Conservation (phyloP, 352 stramenopile genomes). For the Globisporangium paddicum region DNA sequence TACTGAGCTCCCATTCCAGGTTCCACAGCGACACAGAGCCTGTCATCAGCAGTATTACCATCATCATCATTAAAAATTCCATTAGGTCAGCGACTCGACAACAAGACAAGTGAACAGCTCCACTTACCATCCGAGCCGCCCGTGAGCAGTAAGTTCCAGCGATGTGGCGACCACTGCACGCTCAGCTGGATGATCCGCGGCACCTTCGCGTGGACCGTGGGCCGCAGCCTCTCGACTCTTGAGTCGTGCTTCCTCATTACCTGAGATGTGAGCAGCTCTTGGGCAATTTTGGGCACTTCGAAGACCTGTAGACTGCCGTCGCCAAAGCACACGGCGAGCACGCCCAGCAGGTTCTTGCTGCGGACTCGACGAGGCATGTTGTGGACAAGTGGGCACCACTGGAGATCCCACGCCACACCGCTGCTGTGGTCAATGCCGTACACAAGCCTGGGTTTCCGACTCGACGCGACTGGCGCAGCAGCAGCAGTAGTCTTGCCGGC, state of each 20-base stretch:
- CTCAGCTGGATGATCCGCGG: slow-evolving; percentile 56
- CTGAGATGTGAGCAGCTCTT: slow-evolving; percentile 27
- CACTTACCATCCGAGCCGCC: slow-evolving; percentile 68
- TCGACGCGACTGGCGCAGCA: not conserved
- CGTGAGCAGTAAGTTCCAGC: slow-evolving; percentile 72
- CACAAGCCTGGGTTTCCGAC: slow-evolving; percentile 44
- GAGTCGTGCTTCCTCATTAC: not conserved
- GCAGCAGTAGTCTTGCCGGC: not conserved
- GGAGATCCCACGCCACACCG: slow-evolving; percentile 77
- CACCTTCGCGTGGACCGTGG: slow-evolving; percentile 39
- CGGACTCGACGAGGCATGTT: slow-evolving; percentile 26
- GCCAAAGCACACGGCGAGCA: slow-evolving; percentile 71
- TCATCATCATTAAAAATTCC: not conserved
- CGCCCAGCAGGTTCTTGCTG: slow-evolving; percentile 32
- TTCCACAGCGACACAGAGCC: slow-evolving; percentile 81
- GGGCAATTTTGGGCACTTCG: slow-evolving; percentile 41
- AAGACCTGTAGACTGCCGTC: slow-evolving; percentile 74
- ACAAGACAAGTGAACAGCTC: not conserved
- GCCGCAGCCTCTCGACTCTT: slow-evolving; percentile 41
- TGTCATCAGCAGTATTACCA: no score
- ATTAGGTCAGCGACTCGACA: not conserved
- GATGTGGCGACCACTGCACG: slow-evolving; percentile 67
- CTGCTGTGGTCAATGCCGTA: slow-evolving; percentile 72
- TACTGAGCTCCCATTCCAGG: slow-evolving; percentile 29
- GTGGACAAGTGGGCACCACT: slow-evolving; percentile 59